Evolutionary conservation across 2,329 filamentous ascomycete species (phyloP), one percentile per base, ranked within the genome.

Genomic region (Fusarium musae): DNA sequence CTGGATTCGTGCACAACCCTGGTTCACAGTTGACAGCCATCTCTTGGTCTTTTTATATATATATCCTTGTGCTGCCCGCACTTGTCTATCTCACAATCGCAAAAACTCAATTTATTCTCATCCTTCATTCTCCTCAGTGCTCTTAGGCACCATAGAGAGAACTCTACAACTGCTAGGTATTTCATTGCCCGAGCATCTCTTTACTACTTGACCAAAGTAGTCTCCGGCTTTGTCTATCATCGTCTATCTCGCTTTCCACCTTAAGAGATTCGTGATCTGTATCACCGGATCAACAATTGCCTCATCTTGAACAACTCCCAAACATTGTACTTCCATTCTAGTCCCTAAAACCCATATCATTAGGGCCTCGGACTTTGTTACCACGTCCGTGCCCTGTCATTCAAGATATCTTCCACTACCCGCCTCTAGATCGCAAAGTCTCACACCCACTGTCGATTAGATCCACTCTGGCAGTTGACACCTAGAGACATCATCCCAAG

Each of bases 241-340:
- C 32, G 39, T 32, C 56, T 63, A 40, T 50, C 58, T 69, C 49
- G n/a, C 9, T n/a, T 37, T 50, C 50, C 21, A 39, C 40, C 50
- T 16, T 8, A 46, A 54, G 56, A 54, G 32, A 57, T 56, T 63
- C 42, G 46, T 63, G 63, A 26, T 57, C 62, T 61, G 58, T 63
- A 65, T 65, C 53, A 47, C 59, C 59, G 66, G 28, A 69, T 69
- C 57, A 75, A 56, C 69, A 75, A 75, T 72, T 58, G n/a, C 40
- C 42, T 54, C 42, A 58, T 36, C 56, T 64, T 53, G 30, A 28
- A 52, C n/a, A 30, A 43, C 53, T 63, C 62, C 59, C 47, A 43
- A 46, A 58, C 49, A 46, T 36, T 57, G 40, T 37, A 36, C 49
- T 47, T 57, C 37, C 57, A 32, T 57, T 47, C 34, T 46, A 19